Base-by-base conservation (phyloP, 2,329 filamentous ascomycete species). In the Sporothrix sp. region DNA sequence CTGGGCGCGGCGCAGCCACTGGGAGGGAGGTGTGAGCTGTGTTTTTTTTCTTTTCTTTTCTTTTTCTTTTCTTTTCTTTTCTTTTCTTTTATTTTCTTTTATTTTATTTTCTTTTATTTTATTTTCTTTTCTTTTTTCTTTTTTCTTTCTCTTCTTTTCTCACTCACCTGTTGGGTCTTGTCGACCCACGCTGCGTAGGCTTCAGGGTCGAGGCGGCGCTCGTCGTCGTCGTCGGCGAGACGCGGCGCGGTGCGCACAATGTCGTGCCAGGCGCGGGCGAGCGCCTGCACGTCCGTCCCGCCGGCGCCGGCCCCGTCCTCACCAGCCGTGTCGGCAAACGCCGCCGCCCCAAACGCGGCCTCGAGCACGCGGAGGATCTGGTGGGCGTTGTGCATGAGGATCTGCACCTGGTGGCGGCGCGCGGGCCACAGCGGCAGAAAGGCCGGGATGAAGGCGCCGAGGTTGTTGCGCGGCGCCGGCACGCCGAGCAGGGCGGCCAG, bases 401-500 rank as follows among this genome's bases (percentile, higher is more conserved):
- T 74, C 55, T 85, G 76, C 16, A 82, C 65, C 54, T 78, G 77
- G 59, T 89, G 78, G 20, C 64, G 62, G 55, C 83, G 70, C 36
- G 75, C 64, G 11, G 76, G 63, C 89, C 89, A 97, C 56, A 97
- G 79, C 0, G 76, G 71, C 14, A 95, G 69, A 57, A 98, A 84
- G 6, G 88, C 80, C 0, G 79, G 73, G 44, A 97, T 88, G 54
- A 96, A 83, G 1, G 89, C 81, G 1, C 93, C 93, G 0, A 98
- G 70, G 56, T 89, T 97, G 62, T 98, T 98, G 64, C 82, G 81
- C 0, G 93, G 87, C 1, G 94, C 75, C 0, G 93, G 91, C 57
- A 98, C 84, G 0, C 90, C 90, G 39, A 98, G 74, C 27, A 98
- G 70, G 1, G 84, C 88, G 10, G 87, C 89, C 20, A 98, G 71